A percentile compares a stretch with the other conserved stretches of the same genome.
phyloP scores from a whole-genome alignment of 192 early-diverging fungal genomes.

The Spizellomyces punctatus region DNA sequence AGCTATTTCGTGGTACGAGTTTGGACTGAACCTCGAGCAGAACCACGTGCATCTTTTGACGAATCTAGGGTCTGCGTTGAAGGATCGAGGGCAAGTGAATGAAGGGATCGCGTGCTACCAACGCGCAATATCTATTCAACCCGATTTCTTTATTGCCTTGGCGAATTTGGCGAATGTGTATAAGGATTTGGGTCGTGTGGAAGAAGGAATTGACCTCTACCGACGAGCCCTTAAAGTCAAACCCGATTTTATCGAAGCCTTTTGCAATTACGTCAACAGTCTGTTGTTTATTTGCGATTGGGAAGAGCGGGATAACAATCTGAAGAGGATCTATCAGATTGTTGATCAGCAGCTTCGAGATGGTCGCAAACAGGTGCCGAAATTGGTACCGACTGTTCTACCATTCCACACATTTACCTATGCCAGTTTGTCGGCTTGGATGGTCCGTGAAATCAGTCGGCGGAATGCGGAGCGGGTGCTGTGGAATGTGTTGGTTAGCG shows the following conservation, averaged over 20 bases:
- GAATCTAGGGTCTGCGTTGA: conserved; percentile 89
- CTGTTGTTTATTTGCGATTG: conserved; percentile 90
- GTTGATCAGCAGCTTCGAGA: conserved; percentile 71
- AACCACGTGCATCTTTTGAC: conserved; percentile 90
- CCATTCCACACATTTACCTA: conserved; percentile 97
- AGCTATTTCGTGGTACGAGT: conserved; percentile 84
- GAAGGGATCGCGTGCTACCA: conserved; percentile 90
- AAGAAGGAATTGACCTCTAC: conserved; percentile 87
- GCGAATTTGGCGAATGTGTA: conserved; percentile 92
- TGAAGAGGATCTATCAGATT: conserved; percentile 76
- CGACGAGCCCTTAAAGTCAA: conserved; percentile 79
- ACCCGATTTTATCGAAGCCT: conserved; percentile 89
- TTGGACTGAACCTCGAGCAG: conserved; percentile 79
- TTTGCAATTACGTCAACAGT: conserved; percentile 88
- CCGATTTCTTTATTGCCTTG: conserved; percentile 87
- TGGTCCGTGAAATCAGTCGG: conserved; percentile 84
- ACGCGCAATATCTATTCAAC: conserved; percentile 81
- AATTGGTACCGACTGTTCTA: conserved; percentile 79
- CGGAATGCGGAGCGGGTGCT: conserved; percentile 83
- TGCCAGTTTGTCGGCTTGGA: conserved; percentile 71
- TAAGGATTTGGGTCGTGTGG: conserved; percentile 89
- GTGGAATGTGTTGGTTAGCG: conserved; percentile 62
- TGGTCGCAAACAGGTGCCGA: conserved; percentile 46
- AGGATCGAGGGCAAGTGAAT: conserved; percentile 82
- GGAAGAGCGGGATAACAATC: conserved; percentile 74